Base-by-base conservation (phyloP, 208 protist species). In the Leishmania guyanensis region DNA sequence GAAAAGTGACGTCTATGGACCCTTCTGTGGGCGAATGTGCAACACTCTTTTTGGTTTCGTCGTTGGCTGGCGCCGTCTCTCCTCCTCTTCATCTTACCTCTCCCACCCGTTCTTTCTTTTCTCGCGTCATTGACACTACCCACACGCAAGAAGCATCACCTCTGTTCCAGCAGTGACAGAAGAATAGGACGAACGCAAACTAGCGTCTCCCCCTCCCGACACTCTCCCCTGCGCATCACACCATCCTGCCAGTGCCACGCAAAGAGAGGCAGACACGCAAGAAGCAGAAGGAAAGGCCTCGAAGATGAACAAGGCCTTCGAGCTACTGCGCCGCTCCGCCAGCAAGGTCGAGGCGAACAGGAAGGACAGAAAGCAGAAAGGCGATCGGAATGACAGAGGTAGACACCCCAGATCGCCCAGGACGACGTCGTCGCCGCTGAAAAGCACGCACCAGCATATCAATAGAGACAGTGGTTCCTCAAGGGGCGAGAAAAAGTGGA, bases 291-390 rank as follows among this genome's bases (percentile, higher is more conserved):
- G 3, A 71, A 2, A 16, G 20, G 8, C 0, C n/a, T 14, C 22
- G 48, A 74, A 46, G 36, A 86, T 88, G 85, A 70, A 78, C n/a
- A 71, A 77, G 0, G 75, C 85, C 26, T 72, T 74, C 12, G 81
- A 88, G 48, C 53, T 86, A 12, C 75, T 86, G 5, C 54, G 60
- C 22, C 78, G 81, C 22, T 60, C 85, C 1, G 68, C 76, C 3
- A 81, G 56, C 56, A 76, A 56, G 36, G 54, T 79, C 17, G 77
- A 81, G 17, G 56, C 71, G 0, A 50, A 46, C 12, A 46, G 4
- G 1, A 60, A 22, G 8, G 29, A 74, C 1, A 48, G 1, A 48
- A 26, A 33, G 56, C 16, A 54, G 43, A 70, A 66, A 16, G 33
- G 29, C 56, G 75, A 72, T 10, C 5, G 26, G 12, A 4, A 48